These are phyloP conservation scores for Saccharum hybrid DNA, from an alignment of 202 grass and related monocot species.

Conservation along the genomic window DNA sequence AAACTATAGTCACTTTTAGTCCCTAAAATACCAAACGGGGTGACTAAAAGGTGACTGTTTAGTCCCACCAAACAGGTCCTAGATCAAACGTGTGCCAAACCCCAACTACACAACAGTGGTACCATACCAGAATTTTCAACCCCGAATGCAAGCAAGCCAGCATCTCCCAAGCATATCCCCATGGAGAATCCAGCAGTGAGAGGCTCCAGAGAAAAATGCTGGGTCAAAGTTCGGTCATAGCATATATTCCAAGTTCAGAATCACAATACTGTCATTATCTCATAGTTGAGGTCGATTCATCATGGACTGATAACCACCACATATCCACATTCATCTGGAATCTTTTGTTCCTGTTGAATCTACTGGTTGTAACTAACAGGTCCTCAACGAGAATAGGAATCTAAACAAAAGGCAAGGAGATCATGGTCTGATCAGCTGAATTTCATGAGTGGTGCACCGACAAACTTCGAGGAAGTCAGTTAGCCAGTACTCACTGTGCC, in stretches of 20 bases:
- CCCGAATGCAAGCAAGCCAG: constrained; percentile 1
- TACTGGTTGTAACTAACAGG: background rate
- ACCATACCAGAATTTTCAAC: background rate
- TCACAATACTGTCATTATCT: background rate
- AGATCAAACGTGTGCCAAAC: too few relatives aligned
- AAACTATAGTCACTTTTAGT: too few relatives aligned
- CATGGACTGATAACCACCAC: background rate
- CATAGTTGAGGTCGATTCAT: constrained; percentile 17
- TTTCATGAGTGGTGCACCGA: background rate
- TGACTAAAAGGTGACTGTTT: too few relatives aligned
- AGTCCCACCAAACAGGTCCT: too few relatives aligned
- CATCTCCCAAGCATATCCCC: constrained; percentile 22
- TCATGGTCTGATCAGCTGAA: background rate
- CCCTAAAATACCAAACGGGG: too few relatives aligned
- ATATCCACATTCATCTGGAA: background rate
- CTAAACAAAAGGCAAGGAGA: constrained; percentile 21
- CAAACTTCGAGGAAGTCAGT: background rate
- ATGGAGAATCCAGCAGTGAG: background rate
- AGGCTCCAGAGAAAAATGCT: background rate
- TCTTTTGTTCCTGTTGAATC: constrained; percentile 13
- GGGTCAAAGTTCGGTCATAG: constrained; percentile 6
- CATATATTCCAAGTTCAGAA: constrained; percentile 9
- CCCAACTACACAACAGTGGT: too few relatives aligned
- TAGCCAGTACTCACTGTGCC: background rate
- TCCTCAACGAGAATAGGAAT: background rate